Evolutionary conservation across 805 yeast genomes (phyloP), one percentile per base, ranked within the genome.

Genomic region (Starmerella lactis-condensi): DNA sequence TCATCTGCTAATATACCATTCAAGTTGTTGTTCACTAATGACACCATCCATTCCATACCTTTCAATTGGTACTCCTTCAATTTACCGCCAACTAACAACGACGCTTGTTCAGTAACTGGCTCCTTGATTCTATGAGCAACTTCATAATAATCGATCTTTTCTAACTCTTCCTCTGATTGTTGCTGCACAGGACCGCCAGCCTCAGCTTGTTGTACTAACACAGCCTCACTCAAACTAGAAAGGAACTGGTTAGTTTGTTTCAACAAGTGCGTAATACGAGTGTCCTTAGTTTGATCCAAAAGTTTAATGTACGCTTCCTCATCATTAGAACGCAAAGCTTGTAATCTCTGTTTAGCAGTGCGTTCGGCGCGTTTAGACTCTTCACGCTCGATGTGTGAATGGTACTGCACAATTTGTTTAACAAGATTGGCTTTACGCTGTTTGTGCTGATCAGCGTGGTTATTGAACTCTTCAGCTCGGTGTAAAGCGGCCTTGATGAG

Each of bases 11-110:
- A 58, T 38, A 85, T 85, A 60, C 98, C 98, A 52, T 85, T 89
- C 48, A 85, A 64, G 52, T 79, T 91, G 55, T 85, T 85, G 50
- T 85, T 85, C 54, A 65, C 85, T 33, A 85, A 61, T 1, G 96
- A 85, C 4, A 85, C 93, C 98, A 85, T 85, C 98, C 98, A 85
- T 51, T 85, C 93, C 34, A 89, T 62, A 48, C 98, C 98, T 53
- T 78, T 78, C 34, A 85, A 13, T 57, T 85, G 98, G 51, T 85
- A 85, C 48, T 85, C 98, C 52, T 85, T 85, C 50, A 85, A 61
- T 2, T 72, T 65, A 39, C 98, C 98, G 31, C 98, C 98, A 26
- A 82, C 72, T 33, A 85, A 62, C 21, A 83, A 72, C 0, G 68
- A 51, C 1, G 98, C 94, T 54, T 85, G 98, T 37, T 62, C 62